Percentiles rank a stretch among this genome's conserved stretches.
Evolutionary conservation across 1,284 basidiomycete species (phyloP).

Genomic region (Tilletia horrida): DNA sequence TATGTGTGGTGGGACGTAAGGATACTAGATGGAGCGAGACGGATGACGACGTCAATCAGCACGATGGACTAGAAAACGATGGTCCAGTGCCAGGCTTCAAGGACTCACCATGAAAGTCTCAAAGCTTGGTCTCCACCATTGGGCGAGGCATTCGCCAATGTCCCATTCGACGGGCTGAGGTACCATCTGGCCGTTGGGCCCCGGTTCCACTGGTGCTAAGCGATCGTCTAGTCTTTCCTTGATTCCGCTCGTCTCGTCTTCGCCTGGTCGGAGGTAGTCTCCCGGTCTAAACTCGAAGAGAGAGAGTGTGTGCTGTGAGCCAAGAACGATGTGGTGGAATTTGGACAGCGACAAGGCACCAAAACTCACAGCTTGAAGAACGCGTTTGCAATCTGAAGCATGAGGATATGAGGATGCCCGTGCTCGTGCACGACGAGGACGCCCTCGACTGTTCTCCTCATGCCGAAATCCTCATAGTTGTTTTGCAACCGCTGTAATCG

Average conservation of each 20-base stretch:
- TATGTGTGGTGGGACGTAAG: slow-evolving; percentile 92
- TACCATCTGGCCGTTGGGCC: slow-evolving; percentile 30
- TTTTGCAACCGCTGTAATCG: slow-evolving; percentile 64
- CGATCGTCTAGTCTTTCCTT: slow-evolving; percentile 82
- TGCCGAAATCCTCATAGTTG: slow-evolving; percentile 91
- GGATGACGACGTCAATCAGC: not conserved
- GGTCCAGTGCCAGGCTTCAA: too few species aligned
- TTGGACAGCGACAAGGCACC: not conserved
- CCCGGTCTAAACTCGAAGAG: slow-evolving; percentile 68
- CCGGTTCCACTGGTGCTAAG: slow-evolving; percentile 39
- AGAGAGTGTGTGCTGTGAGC: not conserved
- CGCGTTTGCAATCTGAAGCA: slow-evolving; percentile 96
- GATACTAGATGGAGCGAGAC: slow-evolving; percentile 86
- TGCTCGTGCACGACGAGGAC: slow-evolving; percentile 82
- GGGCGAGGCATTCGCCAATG: slow-evolving; percentile 86
- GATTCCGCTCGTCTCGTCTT: slow-evolving; percentile 84
- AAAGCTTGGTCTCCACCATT: slow-evolving; percentile 97
- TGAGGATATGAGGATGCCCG: slow-evolving; percentile 71
- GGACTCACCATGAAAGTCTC: slow-evolving; percentile 89
- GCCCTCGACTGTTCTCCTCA: slow-evolving; percentile 91
- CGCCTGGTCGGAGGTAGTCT: slow-evolving; percentile 94
- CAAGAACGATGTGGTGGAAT: too few species aligned
- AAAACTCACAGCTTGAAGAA: slow-evolving; percentile 88
- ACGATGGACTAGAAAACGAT: not conserved
- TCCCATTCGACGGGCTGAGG: slow-evolving; percentile 83